Base-by-base conservation (phyloP, 2,329 filamentous ascomycete species). In the Fusarium mangiferae region DNA sequence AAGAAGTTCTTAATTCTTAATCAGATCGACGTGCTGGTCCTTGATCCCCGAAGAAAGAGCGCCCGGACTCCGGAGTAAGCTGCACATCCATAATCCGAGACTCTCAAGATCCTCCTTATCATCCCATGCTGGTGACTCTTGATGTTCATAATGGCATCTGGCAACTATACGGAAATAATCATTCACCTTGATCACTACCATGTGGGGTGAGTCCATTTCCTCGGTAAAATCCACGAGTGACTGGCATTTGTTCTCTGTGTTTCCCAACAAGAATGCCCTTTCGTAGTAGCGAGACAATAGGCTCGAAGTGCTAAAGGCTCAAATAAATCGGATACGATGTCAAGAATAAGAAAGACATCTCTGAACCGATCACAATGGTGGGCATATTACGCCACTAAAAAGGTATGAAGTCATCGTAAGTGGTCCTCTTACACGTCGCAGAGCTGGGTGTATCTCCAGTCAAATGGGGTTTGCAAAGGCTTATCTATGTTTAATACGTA, bases 11-110 rank as follows among this genome's bases (percentile, higher is more conserved):
- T 15, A 1, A 12, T 6, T 26, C 2, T 12, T 18, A 6, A 20
- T 52, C 12, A 26, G 7, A 12, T 26, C 13, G 0, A 22, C n/a
- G 18, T 36, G 6, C 17, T 7, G 5, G 18, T 0, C 20, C 7
- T 41, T 18, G 6, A 0, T 0, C 11, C 20, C 11, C 11, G 12
- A 41, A 14, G 15, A 3, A n/a, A 39, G 24, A 55, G 14, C 5
- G 11, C 4, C 2, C 11, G 5, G 20, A 11, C 20, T 28, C 4
- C 0, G 6, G 20, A 18, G 20, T 7, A 22, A 17, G 6, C 20
- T 55, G 14, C 6, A 5, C 7, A n/a, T 28, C 35, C 24, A n/a
- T 18, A 7, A 55, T 5, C 10, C 9, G 9, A 22, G 24, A 10
- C 22, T 52, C 33, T 36, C 5, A 22, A 26, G 9, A 11, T 8